Evolutionary conservation across 2,329 filamentous ascomycete species (phyloP), one percentile per base, ranked within the genome.

Genomic region (Myriangium duriaei): DNA sequence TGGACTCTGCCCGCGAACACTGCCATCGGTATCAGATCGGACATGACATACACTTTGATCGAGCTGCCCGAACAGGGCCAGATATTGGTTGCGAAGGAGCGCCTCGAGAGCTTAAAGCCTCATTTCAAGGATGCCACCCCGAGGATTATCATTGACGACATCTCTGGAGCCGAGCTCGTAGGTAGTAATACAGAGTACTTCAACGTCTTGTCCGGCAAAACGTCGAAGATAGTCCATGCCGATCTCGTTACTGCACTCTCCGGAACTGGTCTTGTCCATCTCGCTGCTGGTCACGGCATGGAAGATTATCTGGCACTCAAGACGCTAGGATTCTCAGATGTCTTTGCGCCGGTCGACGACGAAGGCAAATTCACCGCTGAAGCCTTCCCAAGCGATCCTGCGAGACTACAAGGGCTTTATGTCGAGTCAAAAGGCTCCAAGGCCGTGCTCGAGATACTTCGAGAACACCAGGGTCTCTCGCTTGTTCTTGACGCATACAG

Each of bases 1-100:
- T 98, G 91, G 91, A 98, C 91, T 0, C 65, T 98, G 4, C 88
- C 91, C 0, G 87, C 88, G 2, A 98, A 98, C 56, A 76, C 76
- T 53, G 87, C 84, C 0, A 86, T 98, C 55, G 87, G 85, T 2
- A 71, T 96, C 24, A 76, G 85, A 49, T 64, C 72, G 5, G 75
- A 82, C 28, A 61, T 96, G 43, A 65, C 75, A 30, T 98, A 96
- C 55, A 67, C 68, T 3, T 59, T 93, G 13, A 63, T 92, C 26
- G 63, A 68, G 39, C 64, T 71, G 1, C 64, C 65, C 1, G 56
- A 56, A 9, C 33, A 41, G 46, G 74, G 71, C 7, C 60, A 76
- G 12, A 64, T 88, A 2, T 58, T 96, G 3, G 68, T 95, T 32
- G 85, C 83, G 0, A 67, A 75, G 34, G 76, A 74, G 28, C 74